A percentile compares a stretch with the other conserved stretches of the same genome.
These are phyloP conservation scores for Trametes punicea DNA, from an alignment of 768 basidiomycete genomes.

Conservation along the genomic window DNA sequence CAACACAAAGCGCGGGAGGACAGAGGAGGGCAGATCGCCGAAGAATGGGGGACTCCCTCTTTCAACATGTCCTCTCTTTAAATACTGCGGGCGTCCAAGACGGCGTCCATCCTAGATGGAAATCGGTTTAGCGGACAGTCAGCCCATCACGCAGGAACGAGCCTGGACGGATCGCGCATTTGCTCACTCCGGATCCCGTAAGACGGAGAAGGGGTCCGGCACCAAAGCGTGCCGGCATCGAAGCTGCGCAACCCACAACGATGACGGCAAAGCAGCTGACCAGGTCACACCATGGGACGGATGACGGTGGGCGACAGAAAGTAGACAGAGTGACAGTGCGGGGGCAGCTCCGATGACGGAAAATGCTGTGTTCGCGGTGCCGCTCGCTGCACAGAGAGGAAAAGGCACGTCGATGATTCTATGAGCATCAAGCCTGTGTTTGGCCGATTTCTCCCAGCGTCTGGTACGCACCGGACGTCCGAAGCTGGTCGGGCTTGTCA, in stretches of 20 bases:
- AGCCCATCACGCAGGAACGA: not conserved
- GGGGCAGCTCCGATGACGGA: not conserved
- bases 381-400: conserved; percentile 5
- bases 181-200: conserved; percentile 1
- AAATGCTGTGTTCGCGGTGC: conserved; percentile 5
- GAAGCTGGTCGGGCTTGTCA: not conserved
- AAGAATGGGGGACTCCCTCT: not conserved
- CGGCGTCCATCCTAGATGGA: not conserved
- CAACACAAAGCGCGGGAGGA: not conserved
- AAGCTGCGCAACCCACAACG: not conserved
- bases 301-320: not conserved
- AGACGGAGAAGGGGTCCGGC: conserved; percentile 7
- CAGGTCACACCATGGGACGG: not conserved
- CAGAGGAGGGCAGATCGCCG: not conserved
- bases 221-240: conserved; percentile 2
- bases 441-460: conserved; percentile 5
- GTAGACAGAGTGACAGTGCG: conserved; percentile 5
- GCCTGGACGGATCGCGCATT: conserved; percentile 6
- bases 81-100: not conserved
- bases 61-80: too few relatives aligned
- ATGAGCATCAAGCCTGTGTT: not conserved
- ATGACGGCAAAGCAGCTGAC: conserved; percentile 9
- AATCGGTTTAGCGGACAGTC: not conserved
- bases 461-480: conserved; percentile 1
- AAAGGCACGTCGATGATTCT: not conserved